Percentiles rank a stretch among this genome's conserved stretches.
These are phyloP conservation scores for Bullera alba DNA, from an alignment of 768 basidiomycete species.

Conservation along the genomic window DNA sequence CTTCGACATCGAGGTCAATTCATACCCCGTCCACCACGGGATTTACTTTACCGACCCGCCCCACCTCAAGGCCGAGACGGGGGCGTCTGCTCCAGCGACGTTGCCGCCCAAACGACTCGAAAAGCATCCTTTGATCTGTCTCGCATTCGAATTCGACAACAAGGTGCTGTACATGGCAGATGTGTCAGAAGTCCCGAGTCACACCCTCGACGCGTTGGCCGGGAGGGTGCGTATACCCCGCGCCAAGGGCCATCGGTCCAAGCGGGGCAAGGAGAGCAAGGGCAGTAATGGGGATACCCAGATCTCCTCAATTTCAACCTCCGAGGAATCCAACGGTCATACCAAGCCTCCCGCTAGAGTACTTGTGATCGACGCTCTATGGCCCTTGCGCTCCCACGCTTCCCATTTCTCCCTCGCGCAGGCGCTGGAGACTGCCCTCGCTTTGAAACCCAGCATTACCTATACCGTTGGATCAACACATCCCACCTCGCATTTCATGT, in stretches of 20 bases:
- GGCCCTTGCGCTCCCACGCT: constrained; percentile 55
- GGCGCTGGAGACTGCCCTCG: constrained; percentile 55
- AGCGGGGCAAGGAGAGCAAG: no score
- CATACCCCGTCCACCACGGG: constrained; percentile 42
- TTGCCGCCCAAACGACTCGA: constrained; percentile 12
- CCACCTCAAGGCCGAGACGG: background rate
- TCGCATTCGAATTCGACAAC: constrained; percentile 51
- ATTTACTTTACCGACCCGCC: constrained; percentile 28
- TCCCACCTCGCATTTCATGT: constrained; percentile 71
- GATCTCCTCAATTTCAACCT: background rate
- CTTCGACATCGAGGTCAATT: constrained; percentile 45
- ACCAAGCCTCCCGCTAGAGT: constrained; percentile 45
- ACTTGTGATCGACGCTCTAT: constrained; percentile 70
- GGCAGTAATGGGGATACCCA: background rate
- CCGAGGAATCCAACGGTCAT: constrained; percentile 12
- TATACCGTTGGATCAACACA: constrained; percentile 73
- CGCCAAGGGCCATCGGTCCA: background rate
- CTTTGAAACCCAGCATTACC: constrained; percentile 57
- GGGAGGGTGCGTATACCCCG: no score
- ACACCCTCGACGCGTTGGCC: constrained; percentile 52
- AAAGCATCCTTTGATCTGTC: constrained; percentile 42
- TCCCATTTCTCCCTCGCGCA: constrained; percentile 73
- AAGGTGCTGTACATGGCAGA: constrained; percentile 73
- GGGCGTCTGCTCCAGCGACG: background rate
- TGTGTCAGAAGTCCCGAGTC: constrained; percentile 69